Evolutionary conservation across 352 stramenopile genomes (phyloP).

Genomic region (Blastocystis sp.): DNA sequence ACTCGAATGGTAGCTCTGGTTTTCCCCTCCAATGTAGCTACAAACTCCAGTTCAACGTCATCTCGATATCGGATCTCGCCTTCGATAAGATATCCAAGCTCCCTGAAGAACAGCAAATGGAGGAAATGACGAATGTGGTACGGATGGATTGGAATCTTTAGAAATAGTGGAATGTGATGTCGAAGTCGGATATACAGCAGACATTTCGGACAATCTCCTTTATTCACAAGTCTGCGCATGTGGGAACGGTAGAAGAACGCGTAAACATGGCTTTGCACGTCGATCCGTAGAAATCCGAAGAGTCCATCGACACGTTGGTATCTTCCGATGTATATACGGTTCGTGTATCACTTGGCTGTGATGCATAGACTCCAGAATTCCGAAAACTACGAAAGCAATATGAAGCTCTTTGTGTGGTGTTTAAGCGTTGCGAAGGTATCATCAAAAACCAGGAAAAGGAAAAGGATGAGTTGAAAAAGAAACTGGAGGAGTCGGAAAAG

Average conservation of each 20-base stretch:
- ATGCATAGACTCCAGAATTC: constrained; percentile 14
- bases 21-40: background rate
- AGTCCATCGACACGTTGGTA: background rate
- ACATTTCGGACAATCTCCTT: background rate
- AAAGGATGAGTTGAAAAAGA: constrained; percentile 20
- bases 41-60: constrained; percentile 22
- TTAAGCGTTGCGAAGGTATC: constrained; percentile 27
- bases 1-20: background rate
- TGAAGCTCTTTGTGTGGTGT: constrained; percentile 18
- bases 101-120: background rate
- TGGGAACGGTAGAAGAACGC: background rate
- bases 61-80: background rate
- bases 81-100: constrained; percentile 14
- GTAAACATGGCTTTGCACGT: background rate
- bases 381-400: constrained; percentile 28
- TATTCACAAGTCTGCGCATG: background rate
- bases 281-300: constrained; percentile 33
- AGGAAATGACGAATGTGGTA: background rate
- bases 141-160: background rate
- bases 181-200: constrained; percentile 35
- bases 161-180: background rate
- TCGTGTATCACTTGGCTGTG: background rate
- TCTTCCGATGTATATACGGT: constrained; percentile 12
- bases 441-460: constrained; percentile 33
- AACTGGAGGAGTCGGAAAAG: background rate